A percentile compares a stretch with the other conserved stretches of the same genome.
phyloP scores from a whole-genome alignment of 176 grass and related monocot genomes.

The Guadua angustifolia region DNA sequence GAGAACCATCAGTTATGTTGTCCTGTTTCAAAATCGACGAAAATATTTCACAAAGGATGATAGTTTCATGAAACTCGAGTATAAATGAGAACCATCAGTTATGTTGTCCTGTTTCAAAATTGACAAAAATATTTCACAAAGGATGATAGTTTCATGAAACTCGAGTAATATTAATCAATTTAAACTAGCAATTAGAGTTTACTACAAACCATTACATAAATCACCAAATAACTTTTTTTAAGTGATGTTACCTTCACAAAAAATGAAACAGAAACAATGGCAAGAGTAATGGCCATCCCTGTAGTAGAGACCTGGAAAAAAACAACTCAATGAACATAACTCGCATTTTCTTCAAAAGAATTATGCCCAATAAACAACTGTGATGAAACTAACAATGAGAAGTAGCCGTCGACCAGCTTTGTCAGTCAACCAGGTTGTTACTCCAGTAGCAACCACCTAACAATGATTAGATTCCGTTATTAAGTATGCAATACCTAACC shows the following conservation, averaged over 20 bases:
- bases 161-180: neutral
- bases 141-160: neutral
- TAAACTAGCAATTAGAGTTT: neutral
- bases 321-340: slow-evolving; percentile 33
- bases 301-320: slow-evolving; percentile 71
- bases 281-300: slow-evolving; percentile 76
- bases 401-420: slow-evolving; percentile 94
- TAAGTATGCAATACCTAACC: slow-evolving; percentile 17
- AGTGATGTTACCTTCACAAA: slow-evolving; percentile 70
- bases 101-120: slow-evolving; percentile 64
- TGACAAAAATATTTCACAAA: slow-evolving; percentile 32
- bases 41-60: slow-evolving; percentile 30
- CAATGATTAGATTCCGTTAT: slow-evolving; percentile 30
- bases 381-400: slow-evolving; percentile 88
- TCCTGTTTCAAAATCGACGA: slow-evolving; percentile 58
- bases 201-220: neutral
- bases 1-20: slow-evolving; percentile 59
- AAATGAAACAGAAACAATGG: slow-evolving; percentile 87
- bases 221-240: slow-evolving; percentile 4
- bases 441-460: slow-evolving; percentile 85
- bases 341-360: slow-evolving; percentile 8
- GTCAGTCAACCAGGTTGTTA: slow-evolving; percentile 94
- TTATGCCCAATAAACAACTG: neutral
- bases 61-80: slow-evolving; percentile 44
- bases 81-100: slow-evolving; percentile 61